Percentiles rank a stretch among this genome's conserved stretches.
Conservation (phyloP, 805 yeast species). For the Spencermartinsiella europaea region DNA sequence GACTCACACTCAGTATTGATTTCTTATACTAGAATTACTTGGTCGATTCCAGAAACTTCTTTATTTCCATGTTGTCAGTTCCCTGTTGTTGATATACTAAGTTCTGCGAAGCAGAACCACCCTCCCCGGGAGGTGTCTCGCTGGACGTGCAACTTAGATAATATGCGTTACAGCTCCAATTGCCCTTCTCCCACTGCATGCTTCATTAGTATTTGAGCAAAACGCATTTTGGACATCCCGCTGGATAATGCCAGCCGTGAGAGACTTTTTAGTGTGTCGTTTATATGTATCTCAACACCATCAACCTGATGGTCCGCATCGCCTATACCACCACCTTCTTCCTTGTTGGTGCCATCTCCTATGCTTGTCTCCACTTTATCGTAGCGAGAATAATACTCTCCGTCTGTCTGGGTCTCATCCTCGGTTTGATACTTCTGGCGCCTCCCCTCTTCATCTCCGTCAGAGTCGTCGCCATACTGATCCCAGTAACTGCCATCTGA, state of each 20-base stretch:
- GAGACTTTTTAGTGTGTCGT: neutral
- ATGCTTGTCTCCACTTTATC: slow-evolving; percentile 18
- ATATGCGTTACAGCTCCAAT: too few species aligned
- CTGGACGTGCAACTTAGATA: too few species aligned
- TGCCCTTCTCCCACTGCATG: neutral
- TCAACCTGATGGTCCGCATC: neutral
- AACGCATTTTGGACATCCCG: neutral
- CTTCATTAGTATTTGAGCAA: neutral
- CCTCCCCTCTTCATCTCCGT: neutral
- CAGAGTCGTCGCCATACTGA: neutral
- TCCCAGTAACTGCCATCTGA: slow-evolving; percentile 1
- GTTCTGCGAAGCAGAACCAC: too few species aligned
- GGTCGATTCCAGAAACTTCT: too few species aligned
- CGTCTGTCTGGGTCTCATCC: neutral
- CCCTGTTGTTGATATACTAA: too few species aligned
- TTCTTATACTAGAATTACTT: too few species aligned
- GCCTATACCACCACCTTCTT: too few species aligned
- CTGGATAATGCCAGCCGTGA: neutral
- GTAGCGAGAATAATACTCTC: slow-evolving; percentile 14
- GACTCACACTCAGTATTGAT: too few species aligned
- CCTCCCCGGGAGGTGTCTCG: too few species aligned
- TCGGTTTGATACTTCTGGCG: neutral
- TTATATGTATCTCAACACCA: neutral
- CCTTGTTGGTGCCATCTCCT: neutral
- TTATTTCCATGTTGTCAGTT: too few species aligned